Evolutionary conservation across 345 rosid genomes (phyloP).

Genomic region (Pistacia atlantica): DNA sequence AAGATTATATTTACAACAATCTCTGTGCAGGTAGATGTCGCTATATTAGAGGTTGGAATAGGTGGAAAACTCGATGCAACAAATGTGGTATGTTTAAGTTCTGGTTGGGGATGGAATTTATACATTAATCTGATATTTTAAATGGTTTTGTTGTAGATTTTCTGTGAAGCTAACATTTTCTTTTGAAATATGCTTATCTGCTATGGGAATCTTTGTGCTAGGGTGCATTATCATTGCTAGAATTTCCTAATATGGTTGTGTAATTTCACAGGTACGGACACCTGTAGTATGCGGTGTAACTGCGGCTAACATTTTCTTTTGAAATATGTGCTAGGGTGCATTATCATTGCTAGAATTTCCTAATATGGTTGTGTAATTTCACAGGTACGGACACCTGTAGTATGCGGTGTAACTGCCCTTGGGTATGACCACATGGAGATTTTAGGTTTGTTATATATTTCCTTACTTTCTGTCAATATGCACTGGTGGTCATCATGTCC

Average conservation of each 20-base stretch:
- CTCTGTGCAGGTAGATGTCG: constrained; percentile 78
- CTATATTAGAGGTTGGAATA: constrained; percentile 89
- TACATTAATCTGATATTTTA: not conserved
- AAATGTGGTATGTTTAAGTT: constrained; percentile 66
- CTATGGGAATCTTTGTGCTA: constrained; percentile 3
- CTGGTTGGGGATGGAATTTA: constrained; percentile 12
- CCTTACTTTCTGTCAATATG: constrained; percentile 6
- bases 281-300: constrained; percentile 88
- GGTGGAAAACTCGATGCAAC: constrained; percentile 94
- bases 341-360: not conserved
- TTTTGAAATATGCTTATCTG: not conserved
- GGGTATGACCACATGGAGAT: constrained; percentile 99
- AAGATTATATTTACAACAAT: constrained; percentile 12
- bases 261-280: constrained; percentile 57
- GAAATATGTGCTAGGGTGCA: not conserved
- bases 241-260: constrained; percentile 15
- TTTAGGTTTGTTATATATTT: constrained; percentile 77
- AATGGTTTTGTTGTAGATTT: not conserved
- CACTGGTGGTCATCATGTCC: too few species aligned
- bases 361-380: constrained; percentile 19
- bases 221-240: not conserved
- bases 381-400: constrained; percentile 80
- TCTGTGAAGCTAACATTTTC: not conserved
- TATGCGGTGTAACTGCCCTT: constrained; percentile 88
- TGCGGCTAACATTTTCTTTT: constrained; percentile 26